Evolutionary conservation across 306 rosid species (phyloP), one percentile per base, ranked within the genome.

Genomic region (Dalbergia oliveri): DNA sequence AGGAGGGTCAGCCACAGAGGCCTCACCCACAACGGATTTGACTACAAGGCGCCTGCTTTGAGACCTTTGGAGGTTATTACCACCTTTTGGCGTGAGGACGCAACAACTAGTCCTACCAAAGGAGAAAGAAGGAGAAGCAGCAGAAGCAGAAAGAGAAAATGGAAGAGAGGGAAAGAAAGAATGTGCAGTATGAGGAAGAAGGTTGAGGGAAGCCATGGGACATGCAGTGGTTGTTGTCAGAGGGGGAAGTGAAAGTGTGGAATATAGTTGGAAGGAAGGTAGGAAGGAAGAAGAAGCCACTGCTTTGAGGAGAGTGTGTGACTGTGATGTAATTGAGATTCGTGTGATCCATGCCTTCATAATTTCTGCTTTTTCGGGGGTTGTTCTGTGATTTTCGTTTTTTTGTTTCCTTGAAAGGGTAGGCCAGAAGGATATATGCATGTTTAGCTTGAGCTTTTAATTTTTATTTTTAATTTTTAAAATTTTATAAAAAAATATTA

Each of bases 121-220:
- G 19, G 77, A 76, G 50, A 14, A 70, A 2, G 21, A 69, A 11
- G 66, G 53, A 51, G 81, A 71, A 9, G 79, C 66, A 57, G 84
- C 58, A 43, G 70, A 54, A 0, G 37, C 37, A 12, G 59, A 65
- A 6, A 83, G 69, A 63, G 79, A 49, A 44, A 51, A 47, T 58
- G 82, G 49, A 4, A 76, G 11, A 23, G 73, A 75, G 43, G 50
- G 78, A 35, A 79, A 75, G 51, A 64, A 50, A n/a, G 44, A 56
- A 9, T 70, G 26, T 14, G 83, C 59, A 47, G 69, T 75, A 37
- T 62, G 88, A 67, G 82, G 86, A 50, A 79, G 85, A 31, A 86
- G 80, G 70, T 72, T 83, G 12, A 83, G 66, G 23, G 90, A 76
- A 81, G 91, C 89, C 91, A 89, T 86, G 72, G 78, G 76, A 8